Base-by-base conservation (phyloP, 345 rosid genomes). In the Citrus reticulata region DNA sequence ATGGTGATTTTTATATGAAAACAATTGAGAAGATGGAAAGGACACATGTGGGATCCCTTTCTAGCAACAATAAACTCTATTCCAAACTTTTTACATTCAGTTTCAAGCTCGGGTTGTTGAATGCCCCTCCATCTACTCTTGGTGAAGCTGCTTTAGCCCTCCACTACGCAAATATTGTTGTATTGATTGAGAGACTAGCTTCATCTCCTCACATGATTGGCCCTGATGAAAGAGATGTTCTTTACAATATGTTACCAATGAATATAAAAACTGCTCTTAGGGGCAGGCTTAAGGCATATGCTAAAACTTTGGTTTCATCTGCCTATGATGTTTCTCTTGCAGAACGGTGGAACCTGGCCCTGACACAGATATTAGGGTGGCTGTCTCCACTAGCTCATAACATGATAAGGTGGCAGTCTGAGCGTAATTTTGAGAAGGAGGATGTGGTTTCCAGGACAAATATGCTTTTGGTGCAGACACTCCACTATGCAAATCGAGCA, bases 141-240 rank as follows among this genome's bases (percentile, higher is more conserved):
- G 91, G 95, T 35, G 77, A 80, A 65, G 90, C 91, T 78, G 95
- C 87, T n/a, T 83, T 92, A 57, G 88, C 90, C 75, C 82, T 89
- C 39, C 91, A 82, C 66, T 92, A 92, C 58, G 93, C 93, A 40
- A 89, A 88, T 61, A 49, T 92, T 77, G 79, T 92, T 59, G 57
- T 83, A 76, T 75, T 85, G 76, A 84, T 90, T n/a, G 92, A 92
- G 84, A 89, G 84, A 78, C 80, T 89, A 59, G 86, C 81, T 74
- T 81, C 81, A 4, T 83, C 89, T 7, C 91, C 91, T 62, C 87
- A 84, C 77, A 57, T 84, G 83, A 83, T 92, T 25, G 80, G 87
- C 55, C 79, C 30, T 20, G 91, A 87, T 17, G 79, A 78, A 24
- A 84, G 89, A 79, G 91, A 89, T 51, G 90, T 86, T 60, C 84